These are phyloP conservation scores for Phaffia tasmanica DNA, from an alignment of 768 basidiomycete species.

Conservation along the genomic window DNA sequence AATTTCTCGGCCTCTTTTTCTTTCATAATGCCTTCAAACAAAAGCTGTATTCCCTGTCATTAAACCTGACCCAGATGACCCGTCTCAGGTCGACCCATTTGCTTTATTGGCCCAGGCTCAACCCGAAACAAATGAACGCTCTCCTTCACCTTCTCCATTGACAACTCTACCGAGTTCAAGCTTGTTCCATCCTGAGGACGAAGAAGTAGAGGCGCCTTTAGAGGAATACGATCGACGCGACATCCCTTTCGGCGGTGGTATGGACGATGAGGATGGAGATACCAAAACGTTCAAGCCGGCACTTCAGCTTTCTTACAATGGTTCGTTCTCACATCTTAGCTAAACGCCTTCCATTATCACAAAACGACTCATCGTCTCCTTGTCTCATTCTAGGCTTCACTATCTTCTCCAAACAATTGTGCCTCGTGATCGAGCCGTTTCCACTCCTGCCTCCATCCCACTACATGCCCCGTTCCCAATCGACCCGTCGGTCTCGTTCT, in stretches of 20 bases:
- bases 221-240: not conserved
- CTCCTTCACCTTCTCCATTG: not conserved
- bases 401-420: slow-evolving; percentile 16
- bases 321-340: not conserved
- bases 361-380: not conserved
- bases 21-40: not conserved
- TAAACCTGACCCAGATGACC: slow-evolving; percentile 18
- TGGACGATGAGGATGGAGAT: not conserved
- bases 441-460: not conserved
- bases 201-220: slow-evolving; percentile 8
- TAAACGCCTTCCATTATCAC: not conserved
- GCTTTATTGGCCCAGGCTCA: not conserved
- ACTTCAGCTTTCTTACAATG: slow-evolving; percentile 18
- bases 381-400: slow-evolving; percentile 18
- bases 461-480: not conserved
- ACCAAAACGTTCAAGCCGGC: slow-evolving; percentile 22
- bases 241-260: not conserved
- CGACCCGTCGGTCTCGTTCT: not conserved
- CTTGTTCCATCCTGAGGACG: not conserved
- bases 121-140: not conserved
- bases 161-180: too few species aligned
- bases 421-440: slow-evolving; percentile 21
- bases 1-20: not conserved
- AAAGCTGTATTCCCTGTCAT: not conserved
- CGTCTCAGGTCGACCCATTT: not conserved